Conservation (phyloP, 1,139 yeast species). For the Yamadazyma songkhlaensis region DNA sequence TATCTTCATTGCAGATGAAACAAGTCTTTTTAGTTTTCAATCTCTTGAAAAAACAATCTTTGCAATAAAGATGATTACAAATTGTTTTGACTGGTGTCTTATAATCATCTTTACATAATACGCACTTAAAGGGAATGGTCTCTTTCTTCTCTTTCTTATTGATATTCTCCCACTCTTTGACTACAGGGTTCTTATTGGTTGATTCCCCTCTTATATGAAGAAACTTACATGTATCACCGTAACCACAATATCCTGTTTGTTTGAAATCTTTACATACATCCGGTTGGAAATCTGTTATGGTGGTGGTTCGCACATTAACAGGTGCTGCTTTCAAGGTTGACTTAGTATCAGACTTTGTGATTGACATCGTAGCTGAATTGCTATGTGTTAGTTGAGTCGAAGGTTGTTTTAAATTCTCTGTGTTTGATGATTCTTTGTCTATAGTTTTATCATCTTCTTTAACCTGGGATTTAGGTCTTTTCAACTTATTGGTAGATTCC, state of each 20-base stretch:
- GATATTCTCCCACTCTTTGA: constrained; percentile 67
- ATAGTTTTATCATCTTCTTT: too few species aligned
- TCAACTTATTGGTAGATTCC: neutral
- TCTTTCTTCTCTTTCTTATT: constrained; percentile 8
- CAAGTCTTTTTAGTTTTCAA: constrained; percentile 41
- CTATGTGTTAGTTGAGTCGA: constrained; percentile 1
- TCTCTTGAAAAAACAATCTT: constrained; percentile 55
- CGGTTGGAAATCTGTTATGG: constrained; percentile 86
- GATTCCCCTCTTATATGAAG: constrained; percentile 87
- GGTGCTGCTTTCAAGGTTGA: constrained; percentile 30
- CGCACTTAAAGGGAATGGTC: constrained; percentile 59
- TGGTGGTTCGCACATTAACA: constrained; percentile 62
- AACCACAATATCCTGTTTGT: constrained; percentile 94
- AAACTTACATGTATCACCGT: constrained; percentile 97
- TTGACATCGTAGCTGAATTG: constrained; percentile 9
- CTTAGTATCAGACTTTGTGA: neutral
- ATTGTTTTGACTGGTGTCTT: constrained; percentile 56
- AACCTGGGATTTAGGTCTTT: constrained; percentile 2
- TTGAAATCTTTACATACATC: constrained; percentile 93
- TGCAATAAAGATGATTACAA: constrained; percentile 71
- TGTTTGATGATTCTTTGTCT: too few species aligned
- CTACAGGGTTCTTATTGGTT: constrained; percentile 66
- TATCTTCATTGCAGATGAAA: constrained; percentile 55
- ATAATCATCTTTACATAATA: constrained; percentile 59
- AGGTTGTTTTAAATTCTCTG: too few species aligned